These are phyloP conservation scores for Ascochyta viciae-villosae DNA, from an alignment of 2,329 filamentous ascomycete genomes.

Conservation along the genomic window DNA sequence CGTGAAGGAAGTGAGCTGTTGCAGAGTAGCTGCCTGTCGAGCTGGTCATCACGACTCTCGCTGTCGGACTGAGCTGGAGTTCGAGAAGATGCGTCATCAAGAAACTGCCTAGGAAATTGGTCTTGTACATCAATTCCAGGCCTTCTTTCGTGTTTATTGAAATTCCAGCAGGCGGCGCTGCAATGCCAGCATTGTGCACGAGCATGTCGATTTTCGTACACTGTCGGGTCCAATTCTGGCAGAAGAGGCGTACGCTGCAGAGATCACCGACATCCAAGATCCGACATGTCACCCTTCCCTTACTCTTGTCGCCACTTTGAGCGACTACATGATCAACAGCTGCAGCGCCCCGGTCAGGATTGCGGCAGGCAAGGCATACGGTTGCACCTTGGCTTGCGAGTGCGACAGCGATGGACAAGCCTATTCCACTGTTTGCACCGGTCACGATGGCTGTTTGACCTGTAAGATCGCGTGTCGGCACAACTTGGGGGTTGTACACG, in stretches of 20 bases:
- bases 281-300: conserved; percentile 14
- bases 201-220: conserved; percentile 23
- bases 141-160: conserved; percentile 11
- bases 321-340: conserved; percentile 14
- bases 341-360: conserved; percentile 17
- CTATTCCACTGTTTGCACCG: conserved; percentile 60
- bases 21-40: conserved; percentile 19
- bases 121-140: conserved; percentile 16
- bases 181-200: conserved; percentile 27
- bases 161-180: neutral
- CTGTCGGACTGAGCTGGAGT: conserved; percentile 4
- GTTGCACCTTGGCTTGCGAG: conserved; percentile 23
- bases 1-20: neutral
- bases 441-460: conserved; percentile 59
- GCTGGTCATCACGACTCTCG: conserved; percentile 23
- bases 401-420: conserved; percentile 40
- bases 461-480: conserved; percentile 34
- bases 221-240: conserved; percentile 12
- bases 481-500: conserved; percentile 18
- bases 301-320: conserved; percentile 1
- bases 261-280: conserved; percentile 20
- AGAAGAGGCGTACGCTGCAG: conserved; percentile 21
- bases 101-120: conserved; percentile 25
- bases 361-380: conserved; percentile 26
- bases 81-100: conserved; percentile 25